phyloP scores from a whole-genome alignment of 495 filamentous ascomycete species.

The Hamigera avellanea region DNA sequence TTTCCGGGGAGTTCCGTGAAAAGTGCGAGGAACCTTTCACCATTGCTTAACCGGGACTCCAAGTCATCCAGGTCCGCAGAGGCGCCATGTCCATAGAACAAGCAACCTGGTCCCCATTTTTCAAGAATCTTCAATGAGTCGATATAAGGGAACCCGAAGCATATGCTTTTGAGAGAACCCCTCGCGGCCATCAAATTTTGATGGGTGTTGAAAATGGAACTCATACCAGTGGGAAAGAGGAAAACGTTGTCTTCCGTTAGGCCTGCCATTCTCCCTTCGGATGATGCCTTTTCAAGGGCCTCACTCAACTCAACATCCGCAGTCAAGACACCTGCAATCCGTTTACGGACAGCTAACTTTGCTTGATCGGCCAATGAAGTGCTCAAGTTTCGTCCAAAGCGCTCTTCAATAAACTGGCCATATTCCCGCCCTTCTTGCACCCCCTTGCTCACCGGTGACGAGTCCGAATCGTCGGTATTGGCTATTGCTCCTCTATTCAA shows the following conservation, averaged over 20 bases:
- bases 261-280: constrained; percentile 44
- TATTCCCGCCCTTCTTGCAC: constrained; percentile 50
- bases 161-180: constrained; percentile 23
- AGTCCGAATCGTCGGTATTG: constrained; percentile 2
- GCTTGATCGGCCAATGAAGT: constrained; percentile 65
- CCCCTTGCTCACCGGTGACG: constrained; percentile 6
- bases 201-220: constrained; percentile 82
- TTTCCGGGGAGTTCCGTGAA: constrained; percentile 96
- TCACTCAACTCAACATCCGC: constrained; percentile 58
- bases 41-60: constrained; percentile 54
- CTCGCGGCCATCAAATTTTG: constrained; percentile 52
- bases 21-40: constrained; percentile 70
- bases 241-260: constrained; percentile 85
- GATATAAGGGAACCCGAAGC: constrained; percentile 75
- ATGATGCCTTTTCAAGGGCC: constrained; percentile 38
- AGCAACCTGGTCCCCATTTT: constrained; percentile 85
- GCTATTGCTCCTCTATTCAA: constrained; percentile 8
- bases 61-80: constrained; percentile 78
- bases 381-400: constrained; percentile 86
- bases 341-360: constrained; percentile 70
- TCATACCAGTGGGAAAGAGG: constrained; percentile 86
- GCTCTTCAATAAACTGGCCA: constrained; percentile 79
- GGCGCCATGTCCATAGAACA: constrained; percentile 83
- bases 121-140: constrained; percentile 91
- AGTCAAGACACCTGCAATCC: constrained; percentile 80